These are phyloP conservation scores for Candida gorgasii DNA, from an alignment of 805 yeast genomes.

Conservation along the genomic window DNA sequence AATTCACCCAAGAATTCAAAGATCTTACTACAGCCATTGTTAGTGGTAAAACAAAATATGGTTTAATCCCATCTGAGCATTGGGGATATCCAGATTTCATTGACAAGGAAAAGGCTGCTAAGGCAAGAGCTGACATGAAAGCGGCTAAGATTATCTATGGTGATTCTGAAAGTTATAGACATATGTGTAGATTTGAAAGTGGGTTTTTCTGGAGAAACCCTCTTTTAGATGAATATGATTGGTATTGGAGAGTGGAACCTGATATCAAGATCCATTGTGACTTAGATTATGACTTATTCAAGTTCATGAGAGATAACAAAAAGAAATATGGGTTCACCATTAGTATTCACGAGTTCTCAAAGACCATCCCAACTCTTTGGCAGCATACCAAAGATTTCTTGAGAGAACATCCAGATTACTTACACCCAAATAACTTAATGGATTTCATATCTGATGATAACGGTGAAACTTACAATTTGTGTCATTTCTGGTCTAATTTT, in stretches of 20 bases:
- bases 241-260: constrained; percentile 80
- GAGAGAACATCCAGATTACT: constrained; percentile 16
- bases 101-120: constrained; percentile 37
- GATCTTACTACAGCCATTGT: constrained; percentile 51
- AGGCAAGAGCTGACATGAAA: constrained; percentile 46
- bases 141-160: constrained; percentile 54
- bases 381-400: constrained; percentile 52
- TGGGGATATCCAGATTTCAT: constrained; percentile 75
- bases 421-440: constrained; percentile 16
- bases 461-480: constrained; percentile 51
- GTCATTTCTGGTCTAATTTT: constrained; percentile 83
- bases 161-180: constrained; percentile 60
- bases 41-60: constrained; percentile 60
- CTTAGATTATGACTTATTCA: constrained; percentile 62
- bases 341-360: constrained; percentile 59
- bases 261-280: constrained; percentile 62
- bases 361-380: constrained; percentile 68
- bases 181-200: constrained; percentile 58
- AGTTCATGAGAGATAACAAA: constrained; percentile 55
- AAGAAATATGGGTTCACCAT: constrained; percentile 68
- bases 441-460: constrained; percentile 16
- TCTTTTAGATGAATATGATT: constrained; percentile 56
- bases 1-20: constrained; percentile 59
- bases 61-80: constrained; percentile 57
- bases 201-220: constrained; percentile 65